Evolutionary conservation across 768 basidiomycete genomes (phyloP).

Genomic region (Trametopsis cervina): DNA sequence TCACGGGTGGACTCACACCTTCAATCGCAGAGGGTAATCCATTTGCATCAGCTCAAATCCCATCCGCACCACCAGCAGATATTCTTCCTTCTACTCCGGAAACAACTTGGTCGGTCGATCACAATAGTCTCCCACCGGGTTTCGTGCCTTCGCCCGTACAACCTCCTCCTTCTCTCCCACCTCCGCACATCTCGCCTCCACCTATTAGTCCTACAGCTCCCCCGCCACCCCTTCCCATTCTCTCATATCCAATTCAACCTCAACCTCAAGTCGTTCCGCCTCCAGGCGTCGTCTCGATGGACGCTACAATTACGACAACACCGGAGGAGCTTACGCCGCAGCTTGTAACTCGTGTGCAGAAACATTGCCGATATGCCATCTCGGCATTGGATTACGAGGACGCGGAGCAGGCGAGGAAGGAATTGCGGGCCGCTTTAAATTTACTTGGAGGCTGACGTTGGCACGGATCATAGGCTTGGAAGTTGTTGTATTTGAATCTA

Average conservation of each 20-base stretch:
- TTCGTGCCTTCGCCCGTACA: conserved; percentile 16
- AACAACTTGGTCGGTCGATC: background rate
- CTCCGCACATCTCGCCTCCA: conserved; percentile 1
- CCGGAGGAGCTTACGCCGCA: conserved; percentile 51
- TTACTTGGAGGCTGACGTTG: conserved; percentile 47
- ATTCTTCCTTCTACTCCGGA: background rate
- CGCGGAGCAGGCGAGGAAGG: conserved; percentile 74
- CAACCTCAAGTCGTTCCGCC: conserved; percentile 3
- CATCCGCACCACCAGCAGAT: conserved; percentile 9
- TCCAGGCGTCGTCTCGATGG: background rate
- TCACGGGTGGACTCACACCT: conserved; percentile 27
- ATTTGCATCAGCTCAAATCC: conserved; percentile 10
- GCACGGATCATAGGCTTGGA: background rate
- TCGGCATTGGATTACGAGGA: conserved; percentile 97
- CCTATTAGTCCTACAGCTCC: background rate
- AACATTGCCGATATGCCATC: conserved; percentile 88
- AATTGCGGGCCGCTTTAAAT: conserved; percentile 70
- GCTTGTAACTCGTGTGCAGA: conserved; percentile 73
- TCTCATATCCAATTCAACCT: conserved; percentile 12
- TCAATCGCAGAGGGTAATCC: conserved; percentile 18
- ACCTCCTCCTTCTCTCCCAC: background rate
- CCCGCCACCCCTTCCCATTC: conserved; percentile 8
- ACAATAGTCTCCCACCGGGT: conserved; percentile 20
- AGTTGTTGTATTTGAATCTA: background rate
- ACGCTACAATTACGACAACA: conserved; percentile 14